phyloP scores from a whole-genome alignment of 176 grass and related monocot genomes.

The Urochloa ruziziensis region DNA sequence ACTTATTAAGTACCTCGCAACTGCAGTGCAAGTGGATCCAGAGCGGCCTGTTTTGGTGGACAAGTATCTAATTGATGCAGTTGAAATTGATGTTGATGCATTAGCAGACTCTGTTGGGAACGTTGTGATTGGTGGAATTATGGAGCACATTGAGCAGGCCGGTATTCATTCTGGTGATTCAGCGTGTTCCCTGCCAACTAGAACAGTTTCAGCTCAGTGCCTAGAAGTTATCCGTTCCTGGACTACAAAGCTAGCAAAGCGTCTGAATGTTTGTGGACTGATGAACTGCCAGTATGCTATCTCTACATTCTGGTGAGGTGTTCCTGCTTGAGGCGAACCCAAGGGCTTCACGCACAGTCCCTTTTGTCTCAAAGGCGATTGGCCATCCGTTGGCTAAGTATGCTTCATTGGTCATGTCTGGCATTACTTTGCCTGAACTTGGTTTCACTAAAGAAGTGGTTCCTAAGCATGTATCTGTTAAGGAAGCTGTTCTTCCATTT shows the following conservation, averaged over 20 bases:
- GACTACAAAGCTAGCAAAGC: constrained; percentile 80
- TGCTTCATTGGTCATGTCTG: constrained; percentile 97
- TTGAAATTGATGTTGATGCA: constrained; percentile 98
- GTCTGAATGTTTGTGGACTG: constrained; percentile 83
- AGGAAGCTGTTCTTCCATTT: constrained; percentile 95
- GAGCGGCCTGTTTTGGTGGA: constrained; percentile 88
- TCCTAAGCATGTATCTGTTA: constrained; percentile 94
- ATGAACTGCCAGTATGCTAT: constrained; percentile 99
- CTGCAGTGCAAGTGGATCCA: constrained; percentile 96
- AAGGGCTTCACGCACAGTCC: constrained; percentile 88
- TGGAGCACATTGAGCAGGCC: constrained; percentile 99
- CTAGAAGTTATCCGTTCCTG: constrained; percentile 80
- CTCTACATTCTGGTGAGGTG: constrained; percentile 75
- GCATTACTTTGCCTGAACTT: constrained; percentile 69
- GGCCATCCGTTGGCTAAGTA: constrained; percentile 97
- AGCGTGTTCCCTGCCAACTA: constrained; percentile 94
- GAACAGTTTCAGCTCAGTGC: constrained; percentile 71
- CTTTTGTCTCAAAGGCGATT: constrained; percentile 99
- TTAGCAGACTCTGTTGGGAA: constrained; percentile 78
- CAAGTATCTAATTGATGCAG: constrained; percentile 88
- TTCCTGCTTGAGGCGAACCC: constrained; percentile 95
- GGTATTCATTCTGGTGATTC: constrained; percentile 98
- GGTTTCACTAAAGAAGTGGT: constrained; percentile 85
- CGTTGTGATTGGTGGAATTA: constrained; percentile 98
- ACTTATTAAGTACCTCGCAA: constrained; percentile 83